Conservation (phyloP, 2,329 filamentous ascomycete species). For the Trichoderma asperellum region DNA sequence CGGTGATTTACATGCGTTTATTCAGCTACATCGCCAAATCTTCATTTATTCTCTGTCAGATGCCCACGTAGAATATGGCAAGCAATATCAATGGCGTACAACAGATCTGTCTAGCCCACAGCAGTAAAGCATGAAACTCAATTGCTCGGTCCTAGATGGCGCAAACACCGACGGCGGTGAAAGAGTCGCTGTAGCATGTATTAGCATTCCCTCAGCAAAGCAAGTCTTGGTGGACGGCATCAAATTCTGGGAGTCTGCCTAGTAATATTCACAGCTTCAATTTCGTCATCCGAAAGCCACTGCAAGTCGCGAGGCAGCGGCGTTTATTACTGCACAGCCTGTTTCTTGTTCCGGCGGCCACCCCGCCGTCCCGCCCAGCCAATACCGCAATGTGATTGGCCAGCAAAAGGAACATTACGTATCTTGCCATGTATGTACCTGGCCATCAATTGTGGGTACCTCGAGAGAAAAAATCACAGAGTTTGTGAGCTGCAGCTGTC, state of each 20-base stretch:
- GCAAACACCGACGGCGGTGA: neutral
- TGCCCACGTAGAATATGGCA: neutral
- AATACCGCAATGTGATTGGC: neutral
- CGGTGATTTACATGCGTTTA: neutral
- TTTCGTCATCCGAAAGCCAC: conserved; percentile 17
- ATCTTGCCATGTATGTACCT: neutral
- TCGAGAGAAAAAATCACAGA: neutral
- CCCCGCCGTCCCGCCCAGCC: conserved; percentile 4
- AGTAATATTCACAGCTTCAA: neutral
- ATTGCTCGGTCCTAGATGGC: neutral
- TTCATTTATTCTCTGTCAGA: neutral
- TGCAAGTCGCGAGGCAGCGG: neutral
- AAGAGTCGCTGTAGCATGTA: neutral
- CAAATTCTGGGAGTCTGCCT: neutral
- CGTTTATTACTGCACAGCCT: neutral
- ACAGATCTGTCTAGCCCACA: neutral
- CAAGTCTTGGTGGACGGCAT: neutral
- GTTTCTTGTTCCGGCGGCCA: conserved; percentile 18
- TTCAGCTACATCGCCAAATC: neutral
- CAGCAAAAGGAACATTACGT: neutral
- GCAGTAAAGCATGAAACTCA: neutral
- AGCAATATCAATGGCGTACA: neutral
- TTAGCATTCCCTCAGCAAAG: neutral
- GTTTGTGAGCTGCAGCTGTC: neutral
- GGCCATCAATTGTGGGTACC: conserved; percentile 14